phyloP scores from a whole-genome alignment of 345 rosid species.

The Camelina hispida region DNA sequence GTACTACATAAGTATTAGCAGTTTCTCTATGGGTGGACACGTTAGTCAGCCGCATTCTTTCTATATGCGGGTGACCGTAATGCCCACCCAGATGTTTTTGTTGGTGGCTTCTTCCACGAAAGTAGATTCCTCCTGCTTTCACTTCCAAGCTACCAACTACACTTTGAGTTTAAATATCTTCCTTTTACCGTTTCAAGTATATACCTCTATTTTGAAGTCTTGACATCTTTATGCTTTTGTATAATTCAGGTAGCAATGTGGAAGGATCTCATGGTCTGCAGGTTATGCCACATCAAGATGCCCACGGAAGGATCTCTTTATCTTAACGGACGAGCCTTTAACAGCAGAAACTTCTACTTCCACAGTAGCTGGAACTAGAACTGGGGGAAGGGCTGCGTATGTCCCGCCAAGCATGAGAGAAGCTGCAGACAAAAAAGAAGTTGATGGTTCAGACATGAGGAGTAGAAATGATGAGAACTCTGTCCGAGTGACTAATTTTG shows the following conservation, averaged over 20 bases:
- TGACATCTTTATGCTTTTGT: background rate
- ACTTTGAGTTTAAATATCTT: constrained; percentile 2
- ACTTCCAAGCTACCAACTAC: constrained; percentile 37
- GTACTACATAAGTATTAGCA: too few species aligned
- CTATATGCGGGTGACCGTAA: constrained; percentile 41
- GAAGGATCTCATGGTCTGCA: constrained; percentile 63
- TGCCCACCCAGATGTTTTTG: constrained; percentile 40
- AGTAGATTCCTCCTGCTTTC: constrained; percentile 43
- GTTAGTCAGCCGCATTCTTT: constrained; percentile 38
- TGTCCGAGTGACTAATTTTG: constrained; percentile 43
- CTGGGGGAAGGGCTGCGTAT: constrained; percentile 50
- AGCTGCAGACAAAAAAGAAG: constrained; percentile 23
- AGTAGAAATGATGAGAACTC: constrained; percentile 44
- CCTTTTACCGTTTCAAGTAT: background rate
- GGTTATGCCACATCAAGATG: constrained; percentile 61
- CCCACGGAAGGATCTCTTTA: constrained; percentile 65
- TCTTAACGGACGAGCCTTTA: constrained; percentile 54
- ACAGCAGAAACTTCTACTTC: constrained; percentile 45
- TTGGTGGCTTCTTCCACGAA: constrained; percentile 33
- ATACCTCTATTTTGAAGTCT: background rate
- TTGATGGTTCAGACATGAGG: constrained; percentile 41
- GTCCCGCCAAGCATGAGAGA: constrained; percentile 59
- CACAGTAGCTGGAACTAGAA: constrained; percentile 17
- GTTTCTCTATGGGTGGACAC: constrained; percentile 33
- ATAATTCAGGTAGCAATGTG: constrained; percentile 48